Conservation (phyloP, 2,329 filamentous ascomycete species). For the Tricladium varicosporioides region DNA sequence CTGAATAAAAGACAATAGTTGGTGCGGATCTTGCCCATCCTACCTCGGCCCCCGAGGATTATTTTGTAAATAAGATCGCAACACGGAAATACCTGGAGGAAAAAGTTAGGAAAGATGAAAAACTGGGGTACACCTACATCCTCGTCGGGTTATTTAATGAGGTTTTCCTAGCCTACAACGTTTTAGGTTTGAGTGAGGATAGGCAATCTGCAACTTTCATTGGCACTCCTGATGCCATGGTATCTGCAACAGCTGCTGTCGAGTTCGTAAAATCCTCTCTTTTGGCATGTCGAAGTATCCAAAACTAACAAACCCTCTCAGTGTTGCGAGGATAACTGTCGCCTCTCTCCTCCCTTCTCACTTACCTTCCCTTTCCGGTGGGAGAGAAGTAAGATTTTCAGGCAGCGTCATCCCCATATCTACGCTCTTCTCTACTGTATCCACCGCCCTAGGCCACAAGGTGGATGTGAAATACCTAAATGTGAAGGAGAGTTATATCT, state of each 20-base stretch:
- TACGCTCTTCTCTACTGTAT: not conserved
- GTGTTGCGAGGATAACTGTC: conserved; percentile 1
- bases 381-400: not conserved
- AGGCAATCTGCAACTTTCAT: conserved; percentile 1
- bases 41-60: not conserved
- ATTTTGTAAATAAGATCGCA: conserved; percentile 6
- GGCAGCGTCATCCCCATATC: not conserved
- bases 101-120: not conserved
- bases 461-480: not conserved
- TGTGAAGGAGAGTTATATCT: not conserved
- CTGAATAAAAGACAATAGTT: not conserved
- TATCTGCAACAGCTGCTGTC: not conserved
- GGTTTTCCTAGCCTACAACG: conserved; percentile 1
- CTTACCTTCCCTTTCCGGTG: not conserved
- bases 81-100: conserved; percentile 2
- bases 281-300: not conserved
- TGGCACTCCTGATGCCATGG: not conserved
- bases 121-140: conserved; percentile 2
- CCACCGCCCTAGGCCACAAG: not conserved
- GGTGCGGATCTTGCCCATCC: not conserved
- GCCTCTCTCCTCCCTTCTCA: not conserved
- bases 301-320: not conserved
- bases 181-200: conserved; percentile 3
- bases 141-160: conserved; percentile 5
- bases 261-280: not conserved